Base-by-base conservation (phyloP, 2,329 filamentous ascomycete species). In the Capronia americana region DNA sequence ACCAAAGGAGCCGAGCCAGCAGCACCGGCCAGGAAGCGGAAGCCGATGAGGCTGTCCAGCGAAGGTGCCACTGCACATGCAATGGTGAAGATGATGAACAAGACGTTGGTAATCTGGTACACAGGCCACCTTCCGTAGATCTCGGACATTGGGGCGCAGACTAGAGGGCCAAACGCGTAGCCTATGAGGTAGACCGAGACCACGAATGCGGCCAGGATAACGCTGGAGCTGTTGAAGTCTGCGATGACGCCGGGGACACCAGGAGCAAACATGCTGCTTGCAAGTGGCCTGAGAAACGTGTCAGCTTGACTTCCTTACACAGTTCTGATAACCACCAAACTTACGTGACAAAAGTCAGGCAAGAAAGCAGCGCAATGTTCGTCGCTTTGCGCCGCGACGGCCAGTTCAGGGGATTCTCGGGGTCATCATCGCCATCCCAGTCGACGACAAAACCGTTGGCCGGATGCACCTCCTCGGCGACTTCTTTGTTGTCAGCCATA, bases 221-320 rank as follows among this genome's bases (percentile, higher is more conserved):
- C 73, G 57, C 79, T 79, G 0, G 77, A 75, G 14, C 24, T 51
- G 66, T 83, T 68, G 50, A 90, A 81, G 24, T 89, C 86, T 0
- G 73, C 70, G n/a, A 82, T 79, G 55, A 90, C 86, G 1, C 79
- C 74, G 8, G 75, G 74, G 48, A 90, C 72, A 0, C 80, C 83
- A 0, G 85, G 85, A 0, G 84, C 82, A 4, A 86, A 74, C 82
- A 90, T 89, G 46, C 85, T 86, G 2, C 85, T 88, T 1, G 87
- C 86, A 30, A 90, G 85, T 0, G 88, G 87, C 57, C 65, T 57
- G 23, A 48, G 28, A 28, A 24, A 14, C 12, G 12, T 1, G 8
- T 28, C 23, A 58, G 44, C 8, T 20, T 23, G 10, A 24, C 48
- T 34, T 34, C 17, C 2, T 7, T n/a, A 8, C 14, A 8, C 38